phyloP scores from a whole-genome alignment of 768 basidiomycete species.

The Inosperma sp. region DNA sequence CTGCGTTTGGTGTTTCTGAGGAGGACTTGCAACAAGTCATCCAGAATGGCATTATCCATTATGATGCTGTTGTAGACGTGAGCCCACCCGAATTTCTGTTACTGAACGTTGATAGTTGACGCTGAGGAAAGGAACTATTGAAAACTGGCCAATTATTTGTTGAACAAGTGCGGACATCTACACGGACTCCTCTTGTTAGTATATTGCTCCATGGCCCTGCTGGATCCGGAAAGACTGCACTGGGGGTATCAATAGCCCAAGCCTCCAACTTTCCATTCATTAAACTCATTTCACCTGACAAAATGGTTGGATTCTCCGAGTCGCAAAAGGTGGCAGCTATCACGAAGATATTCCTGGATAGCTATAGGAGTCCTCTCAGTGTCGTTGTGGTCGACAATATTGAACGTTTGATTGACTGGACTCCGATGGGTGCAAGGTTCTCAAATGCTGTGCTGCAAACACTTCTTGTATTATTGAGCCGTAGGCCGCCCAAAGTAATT shows the following conservation, averaged over 20 bases:
- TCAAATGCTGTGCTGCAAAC: conserved; percentile 92
- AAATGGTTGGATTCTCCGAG: conserved; percentile 96
- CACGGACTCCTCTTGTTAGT: conserved; percentile 87
- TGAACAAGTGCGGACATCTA: conserved; percentile 88
- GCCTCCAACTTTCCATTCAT: conserved; percentile 96
- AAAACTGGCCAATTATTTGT: conserved; percentile 85
- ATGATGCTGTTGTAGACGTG: conserved; percentile 69
- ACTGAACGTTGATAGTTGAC: conserved; percentile 5
- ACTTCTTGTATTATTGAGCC: conserved; percentile 79
- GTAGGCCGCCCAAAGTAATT: conserved; percentile 86
- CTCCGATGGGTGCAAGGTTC: conserved; percentile 93
- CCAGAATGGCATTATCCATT: conserved; percentile 96
- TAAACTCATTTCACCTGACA: conserved; percentile 93
- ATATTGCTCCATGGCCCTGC: conserved; percentile 86
- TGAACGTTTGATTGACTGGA: conserved; percentile 94
- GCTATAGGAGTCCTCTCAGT: conserved; percentile 95
- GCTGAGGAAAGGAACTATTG: conserved; percentile 64
- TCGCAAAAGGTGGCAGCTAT: conserved; percentile 86
- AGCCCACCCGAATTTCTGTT: conserved; percentile 25
- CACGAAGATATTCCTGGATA: conserved; percentile 89
- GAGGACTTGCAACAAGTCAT: conserved; percentile 91
- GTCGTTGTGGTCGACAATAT: conserved; percentile 95
- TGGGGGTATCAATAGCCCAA: conserved; percentile 92
- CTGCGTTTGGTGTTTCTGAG: conserved; percentile 96
- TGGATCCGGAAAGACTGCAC: conserved; percentile 90